Base-by-base conservation (phyloP, 2,329 filamentous ascomycete species). In the Pleomassaria siparia region DNA sequence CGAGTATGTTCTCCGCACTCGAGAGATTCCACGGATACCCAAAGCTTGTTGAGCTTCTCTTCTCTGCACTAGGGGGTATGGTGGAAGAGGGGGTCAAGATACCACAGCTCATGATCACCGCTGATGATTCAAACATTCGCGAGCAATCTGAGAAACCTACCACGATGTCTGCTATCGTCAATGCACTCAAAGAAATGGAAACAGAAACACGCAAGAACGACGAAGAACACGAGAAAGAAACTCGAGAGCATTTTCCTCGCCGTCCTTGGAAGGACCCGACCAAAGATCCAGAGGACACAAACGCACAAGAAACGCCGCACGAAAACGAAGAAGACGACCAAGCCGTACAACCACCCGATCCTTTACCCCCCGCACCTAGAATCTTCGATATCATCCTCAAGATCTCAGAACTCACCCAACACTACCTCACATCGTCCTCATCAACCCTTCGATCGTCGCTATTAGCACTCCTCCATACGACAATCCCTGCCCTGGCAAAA, bases 21-120 rank as follows among this genome's bases (percentile, higher is more conserved):
- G 91, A 96, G 57, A 89, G 90, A 61, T 99, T 94, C 60, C 94
- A 99, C 61, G 94, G 94, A 1, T 97, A 99, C 66, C 85, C 90
- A 0, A 74, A 80, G 15, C 84, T 99, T 47, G 91, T 95, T 1
- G 90, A 96, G 64, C 81, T 85, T 37, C 76, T 99, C 5, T 99
- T 97, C 66, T 76, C 82, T 1, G 90, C 95, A 0, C 74, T 99
- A 4, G 85, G 84, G 44, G 88, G 90, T 50, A 83, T 97, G 47
- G 89, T 94, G 10, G 84, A 89, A 44, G 89, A 96, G 71, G 89
- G 89, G 3, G 82, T 85, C 10, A 86, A 83, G 53, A 72, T 73
- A 25, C 76, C 78, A 10, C 67, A 75, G 41, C 72, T 83, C 10
- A 68, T 74, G 4, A 77, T 70, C 12, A 57, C 53, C 20, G 39